Conservation (phyloP, 2,329 filamentous ascomycete species). For the Parastagonospora avenae region DNA sequence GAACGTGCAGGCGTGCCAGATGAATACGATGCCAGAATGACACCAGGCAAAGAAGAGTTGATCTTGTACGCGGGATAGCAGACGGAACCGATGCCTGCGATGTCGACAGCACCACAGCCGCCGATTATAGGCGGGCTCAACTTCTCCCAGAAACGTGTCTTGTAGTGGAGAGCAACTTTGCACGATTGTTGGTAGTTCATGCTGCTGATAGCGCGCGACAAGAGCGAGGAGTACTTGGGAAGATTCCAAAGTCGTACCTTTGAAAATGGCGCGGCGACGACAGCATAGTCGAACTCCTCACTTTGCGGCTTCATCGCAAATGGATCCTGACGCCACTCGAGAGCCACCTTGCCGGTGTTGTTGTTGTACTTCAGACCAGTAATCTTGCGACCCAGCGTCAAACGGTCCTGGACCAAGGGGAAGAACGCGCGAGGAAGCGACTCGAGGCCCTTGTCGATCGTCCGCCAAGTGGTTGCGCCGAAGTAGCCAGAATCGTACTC, state of each 20-base stretch:
- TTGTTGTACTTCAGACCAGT: constrained; percentile 62
- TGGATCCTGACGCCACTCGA: constrained; percentile 61
- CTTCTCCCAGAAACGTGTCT: constrained; percentile 66
- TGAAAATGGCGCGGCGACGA: constrained; percentile 69
- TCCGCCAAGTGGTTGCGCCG: constrained; percentile 63
- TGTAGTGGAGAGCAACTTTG: constrained; percentile 70
- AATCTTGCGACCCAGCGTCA: constrained; percentile 62
- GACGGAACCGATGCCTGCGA: constrained; percentile 64
- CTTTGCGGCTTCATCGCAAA: constrained; percentile 51
- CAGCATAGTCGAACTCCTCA: constrained; percentile 67
- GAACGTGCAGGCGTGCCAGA: constrained; percentile 53
- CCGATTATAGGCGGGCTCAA: constrained; percentile 64
- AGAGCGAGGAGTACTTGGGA: constrained; percentile 57
- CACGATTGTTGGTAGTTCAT: constrained; percentile 59
- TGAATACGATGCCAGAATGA: constrained; percentile 65
- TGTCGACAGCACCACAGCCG: constrained; percentile 65
- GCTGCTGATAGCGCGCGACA: constrained; percentile 54
- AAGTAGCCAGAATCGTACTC: constrained; percentile 63
- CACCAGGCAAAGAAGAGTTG: constrained; percentile 66
- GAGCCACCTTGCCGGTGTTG: constrained; percentile 58
- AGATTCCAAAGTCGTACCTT: constrained; percentile 68
- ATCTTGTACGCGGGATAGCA: constrained; percentile 72
- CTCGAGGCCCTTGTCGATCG: constrained; percentile 66
- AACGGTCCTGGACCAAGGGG: constrained; percentile 63
- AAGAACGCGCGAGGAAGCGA: constrained; percentile 66